Evolutionary conservation across 176 grass and related monocot species (phyloP).

Genomic region (Aegilops umbellulata): DNA sequence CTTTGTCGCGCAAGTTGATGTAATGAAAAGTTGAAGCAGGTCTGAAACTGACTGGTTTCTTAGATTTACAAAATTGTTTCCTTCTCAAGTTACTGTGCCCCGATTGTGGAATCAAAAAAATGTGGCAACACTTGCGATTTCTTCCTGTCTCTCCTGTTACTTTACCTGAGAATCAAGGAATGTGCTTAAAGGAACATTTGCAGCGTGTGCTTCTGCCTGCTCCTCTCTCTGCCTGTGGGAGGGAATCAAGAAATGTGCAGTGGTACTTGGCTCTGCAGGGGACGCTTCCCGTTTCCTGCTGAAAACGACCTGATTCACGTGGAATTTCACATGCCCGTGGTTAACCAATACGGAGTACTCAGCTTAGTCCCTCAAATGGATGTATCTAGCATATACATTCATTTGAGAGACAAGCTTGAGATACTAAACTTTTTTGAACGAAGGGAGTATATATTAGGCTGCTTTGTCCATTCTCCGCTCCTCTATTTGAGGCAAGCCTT

Average conservation of each 20-base stretch:
- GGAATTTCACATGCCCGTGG: neutral
- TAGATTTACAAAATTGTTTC: neutral
- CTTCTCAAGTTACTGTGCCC: neutral
- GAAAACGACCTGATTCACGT: neutral
- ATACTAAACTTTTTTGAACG: no score
- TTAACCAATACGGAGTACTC: neutral
- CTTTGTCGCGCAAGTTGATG: neutral
- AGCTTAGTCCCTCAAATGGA: no score
- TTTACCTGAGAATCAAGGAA: neutral
- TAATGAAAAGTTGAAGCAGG: neutral
- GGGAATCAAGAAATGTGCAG: conserved; percentile 8
- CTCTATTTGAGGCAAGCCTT: neutral
- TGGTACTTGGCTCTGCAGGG: neutral
- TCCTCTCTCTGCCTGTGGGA: no score
- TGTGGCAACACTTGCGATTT: neutral
- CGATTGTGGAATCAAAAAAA: neutral
- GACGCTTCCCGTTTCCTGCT: neutral
- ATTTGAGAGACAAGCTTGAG: no score
- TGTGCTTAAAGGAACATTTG: neutral
- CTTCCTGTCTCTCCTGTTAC: neutral
- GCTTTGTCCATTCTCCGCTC: neutral
- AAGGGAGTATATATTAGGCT: neutral
- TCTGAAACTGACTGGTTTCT: neutral
- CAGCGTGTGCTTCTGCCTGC: no score
- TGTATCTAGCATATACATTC: no score